phyloP scores from a whole-genome alignment of 2,329 filamentous ascomycete genomes.

The Macroventuria anomochaeta region DNA sequence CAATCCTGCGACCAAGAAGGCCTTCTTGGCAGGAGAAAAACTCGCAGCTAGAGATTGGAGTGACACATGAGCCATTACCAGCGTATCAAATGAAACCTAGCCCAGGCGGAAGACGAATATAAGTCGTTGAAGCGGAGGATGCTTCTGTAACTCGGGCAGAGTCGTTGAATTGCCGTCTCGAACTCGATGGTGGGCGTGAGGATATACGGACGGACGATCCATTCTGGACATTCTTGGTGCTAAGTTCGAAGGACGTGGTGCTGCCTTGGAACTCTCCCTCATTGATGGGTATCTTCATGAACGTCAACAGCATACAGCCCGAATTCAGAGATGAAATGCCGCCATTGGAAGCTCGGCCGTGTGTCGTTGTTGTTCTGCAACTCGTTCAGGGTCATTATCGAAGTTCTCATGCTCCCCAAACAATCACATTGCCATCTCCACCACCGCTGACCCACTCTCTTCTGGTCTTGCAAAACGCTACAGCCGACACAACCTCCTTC shows the following conservation, averaged over 20 bases:
- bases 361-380: too few relatives aligned
- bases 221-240: too few relatives aligned
- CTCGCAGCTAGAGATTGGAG: slow-evolving; percentile 13
- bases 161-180: too few relatives aligned
- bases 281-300: too few relatives aligned
- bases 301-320: too few relatives aligned
- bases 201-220: too few relatives aligned
- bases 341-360: too few relatives aligned
- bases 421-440: slow-evolving; percentile 54
- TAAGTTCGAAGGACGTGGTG: too few relatives aligned
- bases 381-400: too few relatives aligned
- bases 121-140: not conserved
- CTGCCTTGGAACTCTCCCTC: too few relatives aligned
- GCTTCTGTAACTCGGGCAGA: not conserved
- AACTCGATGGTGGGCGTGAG: too few relatives aligned
- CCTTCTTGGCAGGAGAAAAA: not conserved
- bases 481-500: slow-evolving; percentile 56
- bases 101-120: not conserved
- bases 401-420: slow-evolving; percentile 39
- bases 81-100: slow-evolving; percentile 13
- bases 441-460: slow-evolving; percentile 59
- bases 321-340: too few relatives aligned
- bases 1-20: not conserved
- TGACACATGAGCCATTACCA: slow-evolving; percentile 19
- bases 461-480: slow-evolving; percentile 55